Evolutionary conservation across 179 eudicot genomes (phyloP), one percentile per base, ranked within the genome.

Genomic region (Beta macrorhiza): DNA sequence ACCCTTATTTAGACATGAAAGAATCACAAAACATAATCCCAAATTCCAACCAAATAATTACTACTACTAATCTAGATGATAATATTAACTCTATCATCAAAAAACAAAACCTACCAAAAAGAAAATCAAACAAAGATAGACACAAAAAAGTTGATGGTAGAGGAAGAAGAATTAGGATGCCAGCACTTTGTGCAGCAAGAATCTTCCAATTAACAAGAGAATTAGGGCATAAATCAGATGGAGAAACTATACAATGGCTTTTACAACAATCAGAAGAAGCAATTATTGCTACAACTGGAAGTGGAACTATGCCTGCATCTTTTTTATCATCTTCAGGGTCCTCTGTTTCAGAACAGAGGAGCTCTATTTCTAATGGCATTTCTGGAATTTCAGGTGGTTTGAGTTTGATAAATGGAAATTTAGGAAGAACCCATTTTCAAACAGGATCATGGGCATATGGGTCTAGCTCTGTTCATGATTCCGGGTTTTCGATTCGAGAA

Each of bases 131-230:
- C 80, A 90, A 90, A 73, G 92, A 90, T 17, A 79, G 92, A 37
- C 90, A 90, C 80, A 90, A 85, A 37, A 90, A 90, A 42, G 92
- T 90, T 7, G 90, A 90, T 70, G 92, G 92, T 22, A 81, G 92
- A 71, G 90, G 92, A 1, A 81, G 92, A 74, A 85, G 92, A 68
- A 90, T 90, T 4, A 52, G 92, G 75, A 87, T 90, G 84, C 90
- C 92, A 4, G 92, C 90, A 2, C 80, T 88, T 7, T 88, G 85
- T 75, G 92, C 90, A 5, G 90, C 92, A 0, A 84, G 92, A 61
- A 84, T 90, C 15, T 90, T 90, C 59, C 92, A 90, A 71, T 62
- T 90, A 53, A 90, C 92, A 0, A 74, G 84, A 70, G 92, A 90
- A 78, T 81, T 90, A 52, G 92, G 92, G 5, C 82, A 81, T 10